These are phyloP conservation scores for Podila minutissima DNA, from an alignment of 192 early-diverging fungal species.

Conservation along the genomic window DNA sequence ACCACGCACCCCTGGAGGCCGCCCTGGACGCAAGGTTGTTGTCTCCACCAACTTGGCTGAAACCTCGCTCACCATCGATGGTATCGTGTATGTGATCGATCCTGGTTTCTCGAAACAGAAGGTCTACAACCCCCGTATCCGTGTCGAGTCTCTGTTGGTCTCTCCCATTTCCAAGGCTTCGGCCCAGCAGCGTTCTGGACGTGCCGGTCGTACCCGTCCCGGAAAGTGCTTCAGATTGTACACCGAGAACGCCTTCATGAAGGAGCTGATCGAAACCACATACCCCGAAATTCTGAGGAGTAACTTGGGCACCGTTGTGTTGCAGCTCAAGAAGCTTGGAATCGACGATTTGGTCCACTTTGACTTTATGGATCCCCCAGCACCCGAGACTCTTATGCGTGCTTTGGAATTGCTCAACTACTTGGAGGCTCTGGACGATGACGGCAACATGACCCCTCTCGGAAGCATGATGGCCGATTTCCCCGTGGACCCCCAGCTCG, in stretches of 20 bases:
- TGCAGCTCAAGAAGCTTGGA: constrained; percentile 97
- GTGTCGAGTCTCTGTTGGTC: constrained; percentile 95
- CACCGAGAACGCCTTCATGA: constrained; percentile 94
- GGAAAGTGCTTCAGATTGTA: constrained; percentile 99
- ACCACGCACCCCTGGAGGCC: constrained; percentile 77
- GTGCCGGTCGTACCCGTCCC: constrained; percentile 97
- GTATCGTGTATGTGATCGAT: constrained; percentile 99
- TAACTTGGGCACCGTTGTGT: constrained; percentile 95
- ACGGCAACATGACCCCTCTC: constrained; percentile 88
- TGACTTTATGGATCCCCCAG: constrained; percentile 99
- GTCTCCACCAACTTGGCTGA: constrained; percentile 99
- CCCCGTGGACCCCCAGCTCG: constrained; percentile 96
- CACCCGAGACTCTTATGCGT: constrained; percentile 98
- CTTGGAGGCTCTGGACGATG: constrained; percentile 93
- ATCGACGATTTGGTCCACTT: constrained; percentile 98
- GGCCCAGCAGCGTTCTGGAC: constrained; percentile 96
- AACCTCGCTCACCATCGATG: constrained; percentile 98
- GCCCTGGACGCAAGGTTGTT: constrained; percentile 95
- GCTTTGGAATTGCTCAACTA: constrained; percentile 97
- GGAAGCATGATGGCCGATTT: constrained; percentile 95
- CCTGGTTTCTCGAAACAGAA: constrained; percentile 99
- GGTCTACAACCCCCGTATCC: constrained; percentile 97
- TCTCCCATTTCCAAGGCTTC: constrained; percentile 95
- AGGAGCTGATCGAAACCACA: constrained; percentile 96
- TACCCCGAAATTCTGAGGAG: constrained; percentile 98